These are phyloP conservation scores for Coffea eugenioides DNA, from an alignment of 257 asterid genomes.

Conservation along the genomic window DNA sequence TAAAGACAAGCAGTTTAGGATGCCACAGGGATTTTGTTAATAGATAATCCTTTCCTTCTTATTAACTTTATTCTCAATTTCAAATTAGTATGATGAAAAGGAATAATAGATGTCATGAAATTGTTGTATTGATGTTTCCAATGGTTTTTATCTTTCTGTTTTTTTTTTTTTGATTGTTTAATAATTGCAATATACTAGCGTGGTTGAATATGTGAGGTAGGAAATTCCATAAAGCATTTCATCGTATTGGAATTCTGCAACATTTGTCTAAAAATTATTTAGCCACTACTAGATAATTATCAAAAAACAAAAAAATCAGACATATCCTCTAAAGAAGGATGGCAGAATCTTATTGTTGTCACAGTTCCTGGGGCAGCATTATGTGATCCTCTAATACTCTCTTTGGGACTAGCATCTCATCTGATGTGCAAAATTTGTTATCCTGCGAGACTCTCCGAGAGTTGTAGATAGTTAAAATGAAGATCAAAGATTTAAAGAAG, in stretches of 20 bases:
- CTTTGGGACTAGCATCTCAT: not conserved
- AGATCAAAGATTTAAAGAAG: no score
- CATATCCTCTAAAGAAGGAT: not conserved
- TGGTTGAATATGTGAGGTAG: no score
- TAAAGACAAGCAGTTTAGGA: not conserved
- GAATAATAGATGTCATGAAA: not conserved
- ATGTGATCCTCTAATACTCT: not conserved
- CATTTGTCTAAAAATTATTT: no score
- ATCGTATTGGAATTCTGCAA: no score
- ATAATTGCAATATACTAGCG: no score
- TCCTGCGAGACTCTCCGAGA: no score
- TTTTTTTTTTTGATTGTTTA: no score
- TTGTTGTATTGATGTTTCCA: not conserved
- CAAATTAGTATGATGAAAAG: not conserved
- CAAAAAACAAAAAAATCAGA: not conserved
- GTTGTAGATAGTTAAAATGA: no score
- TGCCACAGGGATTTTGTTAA: not conserved
- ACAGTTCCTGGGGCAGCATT: not conserved
- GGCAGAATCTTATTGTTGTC: not conserved
- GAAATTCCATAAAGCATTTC: no score
- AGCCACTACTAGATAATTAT: not conserved
- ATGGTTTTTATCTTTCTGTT: no score
- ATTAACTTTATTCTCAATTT: no score
- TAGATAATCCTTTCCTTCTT: not conserved
- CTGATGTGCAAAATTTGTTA: not conserved